Conservation (phyloP, 2,329 filamentous ascomycete genomes). For the Aspergillus pseudoviridinutans region DNA sequence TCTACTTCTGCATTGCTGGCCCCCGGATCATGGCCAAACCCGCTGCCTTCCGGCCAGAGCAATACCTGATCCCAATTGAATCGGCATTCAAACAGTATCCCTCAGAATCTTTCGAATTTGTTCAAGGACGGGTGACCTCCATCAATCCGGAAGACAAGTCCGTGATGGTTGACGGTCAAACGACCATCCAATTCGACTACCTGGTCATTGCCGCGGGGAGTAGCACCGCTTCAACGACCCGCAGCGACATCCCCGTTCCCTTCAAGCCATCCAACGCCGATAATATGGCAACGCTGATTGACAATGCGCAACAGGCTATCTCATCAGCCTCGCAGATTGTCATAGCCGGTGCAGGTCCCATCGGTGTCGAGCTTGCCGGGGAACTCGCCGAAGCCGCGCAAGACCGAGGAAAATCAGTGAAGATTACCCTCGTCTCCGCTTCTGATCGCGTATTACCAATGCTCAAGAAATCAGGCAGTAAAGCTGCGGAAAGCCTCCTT, state of each 20-base stretch:
- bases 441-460: slow-evolving; percentile 23
- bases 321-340: slow-evolving; percentile 42
- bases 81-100: slow-evolving; percentile 50
- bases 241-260: slow-evolving; percentile 27
- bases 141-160: slow-evolving; percentile 44
- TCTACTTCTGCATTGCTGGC: slow-evolving; percentile 52
- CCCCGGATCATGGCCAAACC: slow-evolving; percentile 52
- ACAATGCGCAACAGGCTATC: slow-evolving; percentile 32
- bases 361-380: slow-evolving; percentile 48
- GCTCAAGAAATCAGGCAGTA: slow-evolving; percentile 28
- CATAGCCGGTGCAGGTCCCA: slow-evolving; percentile 48
- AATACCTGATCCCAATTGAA: slow-evolving; percentile 49
- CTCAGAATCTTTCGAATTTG: slow-evolving; percentile 45
- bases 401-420: slow-evolving; percentile 33
- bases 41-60: slow-evolving; percentile 43
- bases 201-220: slow-evolving; percentile 56
- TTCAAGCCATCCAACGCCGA: slow-evolving; percentile 44
- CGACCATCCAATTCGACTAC: slow-evolving; percentile 47
- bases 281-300: slow-evolving; percentile 30
- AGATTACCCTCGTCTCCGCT: slow-evolving; percentile 37
- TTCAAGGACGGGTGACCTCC: slow-evolving; percentile 47
- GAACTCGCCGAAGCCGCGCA: slow-evolving; percentile 43
- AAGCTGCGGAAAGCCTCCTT: slow-evolving; percentile 45
- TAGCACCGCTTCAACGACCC: slow-evolving; percentile 41
- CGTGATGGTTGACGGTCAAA: slow-evolving; percentile 37